Evolutionary conservation across 2,329 filamentous ascomycete species (phyloP).

Genomic region (Aspergillus amoenus): DNA sequence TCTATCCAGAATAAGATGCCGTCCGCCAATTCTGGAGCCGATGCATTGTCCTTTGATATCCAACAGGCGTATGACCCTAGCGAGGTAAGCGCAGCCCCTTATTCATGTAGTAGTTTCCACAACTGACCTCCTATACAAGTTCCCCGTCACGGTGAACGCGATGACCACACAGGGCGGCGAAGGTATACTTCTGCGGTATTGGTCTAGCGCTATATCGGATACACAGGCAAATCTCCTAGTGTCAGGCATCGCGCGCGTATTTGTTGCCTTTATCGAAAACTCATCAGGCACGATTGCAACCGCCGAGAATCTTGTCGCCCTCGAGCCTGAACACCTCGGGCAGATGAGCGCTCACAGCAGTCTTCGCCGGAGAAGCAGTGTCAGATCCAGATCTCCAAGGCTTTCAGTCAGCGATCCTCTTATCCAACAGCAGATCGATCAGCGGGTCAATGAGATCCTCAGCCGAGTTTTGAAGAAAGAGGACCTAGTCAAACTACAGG

Average conservation of each 20-base stretch:
- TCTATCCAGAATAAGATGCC: slow-evolving; percentile 40
- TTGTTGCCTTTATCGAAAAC: slow-evolving; percentile 28
- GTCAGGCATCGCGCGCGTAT: slow-evolving; percentile 29
- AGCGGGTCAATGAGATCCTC: slow-evolving; percentile 35
- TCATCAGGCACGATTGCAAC: slow-evolving; percentile 12
- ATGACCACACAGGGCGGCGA: slow-evolving; percentile 37
- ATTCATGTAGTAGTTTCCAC: not conserved
- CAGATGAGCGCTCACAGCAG: slow-evolving; percentile 16
- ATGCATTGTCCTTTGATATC: slow-evolving; percentile 30
- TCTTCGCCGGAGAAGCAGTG: not conserved
- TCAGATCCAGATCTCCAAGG: not conserved
- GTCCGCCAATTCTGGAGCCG: slow-evolving; percentile 22
- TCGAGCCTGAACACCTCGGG: too few relatives aligned
- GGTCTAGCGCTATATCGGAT: slow-evolving; percentile 39
- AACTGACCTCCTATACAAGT: slow-evolving; percentile 25
- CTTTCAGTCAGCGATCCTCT: not conserved
- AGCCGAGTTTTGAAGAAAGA: slow-evolving; percentile 32
- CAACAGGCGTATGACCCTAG: slow-evolving; percentile 38
- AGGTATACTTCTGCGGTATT: slow-evolving; percentile 41
- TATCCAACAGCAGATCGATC: slow-evolving; percentile 31
- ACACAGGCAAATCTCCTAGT: slow-evolving; percentile 27
- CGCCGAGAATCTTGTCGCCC: too few relatives aligned
- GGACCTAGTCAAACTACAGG: slow-evolving; percentile 20
- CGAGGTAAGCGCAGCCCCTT: slow-evolving; percentile 27
- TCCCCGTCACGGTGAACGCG: slow-evolving; percentile 40